These are phyloP conservation scores for Amanita rimosa DNA, from an alignment of 768 basidiomycete species.

Conservation along the genomic window DNA sequence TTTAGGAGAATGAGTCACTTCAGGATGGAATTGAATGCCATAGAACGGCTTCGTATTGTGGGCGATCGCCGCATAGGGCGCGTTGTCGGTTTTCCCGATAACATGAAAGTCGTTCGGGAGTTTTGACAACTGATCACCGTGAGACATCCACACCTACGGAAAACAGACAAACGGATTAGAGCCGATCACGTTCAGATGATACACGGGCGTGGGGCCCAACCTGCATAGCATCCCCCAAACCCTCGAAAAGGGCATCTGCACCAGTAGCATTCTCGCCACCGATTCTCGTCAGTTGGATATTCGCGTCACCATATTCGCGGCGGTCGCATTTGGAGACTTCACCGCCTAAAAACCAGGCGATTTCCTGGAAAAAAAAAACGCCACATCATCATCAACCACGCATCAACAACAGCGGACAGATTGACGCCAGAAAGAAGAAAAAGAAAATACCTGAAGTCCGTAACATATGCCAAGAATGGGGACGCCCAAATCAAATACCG, in stretches of 20 bases:
- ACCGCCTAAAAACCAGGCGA: slow-evolving; percentile 81
- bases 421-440: neutral
- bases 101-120: slow-evolving; percentile 78
- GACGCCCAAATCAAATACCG: slow-evolving; percentile 76
- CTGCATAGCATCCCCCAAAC: slow-evolving; percentile 83
- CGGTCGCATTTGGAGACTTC: slow-evolving; percentile 80
- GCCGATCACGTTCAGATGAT: neutral
- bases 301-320: slow-evolving; percentile 92
- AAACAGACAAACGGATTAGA: neutral
- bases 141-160: slow-evolving; percentile 97
- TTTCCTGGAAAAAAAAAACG: slow-evolving; percentile 48
- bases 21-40: slow-evolving; percentile 98
- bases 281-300: slow-evolving; percentile 59
- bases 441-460: slow-evolving; percentile 68
- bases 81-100: slow-evolving; percentile 77
- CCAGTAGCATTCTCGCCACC: slow-evolving; percentile 29
- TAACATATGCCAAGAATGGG: slow-evolving; percentile 97
- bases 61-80: slow-evolving; percentile 89
- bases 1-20: slow-evolving; percentile 88
- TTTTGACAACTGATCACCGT: slow-evolving; percentile 85
- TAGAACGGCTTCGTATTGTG: slow-evolving; percentile 85
- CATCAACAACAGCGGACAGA: neutral
- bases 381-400: neutral
- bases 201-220: no score
- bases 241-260: slow-evolving; percentile 77